Evolutionary conservation across 2,329 filamentous ascomycete genomes (phyloP), one percentile per base, ranked within the genome.

Genomic region (Polychaeton citri): DNA sequence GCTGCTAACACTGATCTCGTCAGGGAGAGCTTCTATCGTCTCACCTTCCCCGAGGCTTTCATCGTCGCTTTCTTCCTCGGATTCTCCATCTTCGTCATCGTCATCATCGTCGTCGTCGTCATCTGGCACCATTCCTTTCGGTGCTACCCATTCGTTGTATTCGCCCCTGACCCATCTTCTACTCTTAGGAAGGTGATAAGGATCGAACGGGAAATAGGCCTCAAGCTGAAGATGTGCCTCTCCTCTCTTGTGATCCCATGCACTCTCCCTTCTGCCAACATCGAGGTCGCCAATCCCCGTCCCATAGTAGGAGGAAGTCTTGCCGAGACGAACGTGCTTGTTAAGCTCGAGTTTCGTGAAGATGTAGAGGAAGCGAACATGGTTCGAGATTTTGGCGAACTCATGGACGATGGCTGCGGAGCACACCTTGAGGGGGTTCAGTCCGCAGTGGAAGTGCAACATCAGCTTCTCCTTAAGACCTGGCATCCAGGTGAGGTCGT

Each of bases 131-230:
- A 58, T 72, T 64, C 10, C 83, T 1, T 77, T 76, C 21, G 92
- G 74, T 4, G 77, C 72, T 43, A 74, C 74, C 82, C 85, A 95
- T 34, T 78, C 69, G 19, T 88, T 71, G 52, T 94, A 95, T 53
- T 92, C 81, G 15, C 74, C 71, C 43, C 86, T 80, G 9, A 98
- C 63, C 92, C 90, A 96, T 40, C 76, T 72, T 59, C 82, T 85
- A 57, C 87, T 95, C 46, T 76, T 68, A 1, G 87, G 87, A 34
- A 98, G 66, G 51, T 88, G 81, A 58, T 96, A 98, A 2, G 92
- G 92, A 54, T 98, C 90, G 52, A 98, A 98, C 0, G 90, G 90
- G 52, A 96, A 98, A 57, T 93, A 95, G 0, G 86, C 82, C 48
- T 96, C 87, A 2, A 98, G 71, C 58, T 94, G 80, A 51, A 88